phyloP scores from a whole-genome alignment of 2,329 filamentous ascomycete genomes.

The Pseudogymnoascus sp. region DNA sequence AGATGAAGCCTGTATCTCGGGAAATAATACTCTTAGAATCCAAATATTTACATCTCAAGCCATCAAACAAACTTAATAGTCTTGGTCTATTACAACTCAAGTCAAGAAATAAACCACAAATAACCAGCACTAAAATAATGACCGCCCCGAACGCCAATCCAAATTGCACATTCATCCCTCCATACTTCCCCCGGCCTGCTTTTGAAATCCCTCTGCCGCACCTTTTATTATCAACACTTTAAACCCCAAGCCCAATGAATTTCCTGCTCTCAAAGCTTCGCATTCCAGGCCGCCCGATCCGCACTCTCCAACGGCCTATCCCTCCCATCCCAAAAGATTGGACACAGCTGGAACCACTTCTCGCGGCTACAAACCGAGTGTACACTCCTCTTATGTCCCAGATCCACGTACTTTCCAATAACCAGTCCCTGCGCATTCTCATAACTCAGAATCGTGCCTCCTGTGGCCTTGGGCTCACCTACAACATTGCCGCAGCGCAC shows the following conservation, averaged over 20 bases:
- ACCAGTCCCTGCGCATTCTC: conserved; percentile 27
- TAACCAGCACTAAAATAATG: background rate
- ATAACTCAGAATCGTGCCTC: conserved; percentile 53
- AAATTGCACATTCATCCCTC: background rate
- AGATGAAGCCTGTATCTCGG: background rate
- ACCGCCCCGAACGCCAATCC: background rate
- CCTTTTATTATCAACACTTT: background rate
- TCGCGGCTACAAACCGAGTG: conserved; percentile 32
- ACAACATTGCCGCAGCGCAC: conserved; percentile 50
- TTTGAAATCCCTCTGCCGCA: background rate
- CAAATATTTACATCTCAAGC: background rate
- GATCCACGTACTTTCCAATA: conserved; percentile 32
- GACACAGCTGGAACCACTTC: conserved; percentile 39
- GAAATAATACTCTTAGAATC: background rate
- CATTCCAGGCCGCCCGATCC: conserved; percentile 40
- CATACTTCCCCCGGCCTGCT: background rate
- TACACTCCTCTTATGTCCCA: conserved; percentile 34
- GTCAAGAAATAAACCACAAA: background rate
- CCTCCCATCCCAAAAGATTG: conserved; percentile 42
- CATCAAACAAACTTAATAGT: background rate
- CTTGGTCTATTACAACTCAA: background rate
- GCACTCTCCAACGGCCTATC: conserved; percentile 37
- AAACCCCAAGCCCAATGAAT: background rate
- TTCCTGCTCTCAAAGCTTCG: conserved; percentile 32
- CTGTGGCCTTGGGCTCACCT: conserved; percentile 67